Percentiles rank a stretch among this genome's conserved stretches.
phyloP scores from a whole-genome alignment of 176 grass and related monocot genomes.

The Alopecurus myosuroides region DNA sequence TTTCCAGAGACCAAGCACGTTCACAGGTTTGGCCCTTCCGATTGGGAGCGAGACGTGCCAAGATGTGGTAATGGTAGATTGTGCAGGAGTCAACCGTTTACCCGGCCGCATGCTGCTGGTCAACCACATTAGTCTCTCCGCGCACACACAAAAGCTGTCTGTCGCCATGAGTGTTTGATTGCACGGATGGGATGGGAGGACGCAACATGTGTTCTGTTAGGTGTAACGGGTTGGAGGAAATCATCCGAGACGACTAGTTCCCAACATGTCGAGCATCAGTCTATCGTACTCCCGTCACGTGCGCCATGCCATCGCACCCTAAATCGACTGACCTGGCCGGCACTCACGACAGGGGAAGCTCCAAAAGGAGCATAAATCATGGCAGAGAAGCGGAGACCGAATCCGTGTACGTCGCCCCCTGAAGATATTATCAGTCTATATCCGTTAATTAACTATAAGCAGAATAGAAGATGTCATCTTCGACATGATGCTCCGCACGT shows the following conservation, averaged over 20 bases:
- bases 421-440: no score
- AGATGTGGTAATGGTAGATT: no score
- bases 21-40: background rate
- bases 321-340: no score
- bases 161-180: background rate
- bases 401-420: no score
- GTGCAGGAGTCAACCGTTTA: background rate
- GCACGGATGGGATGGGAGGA: background rate
- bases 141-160: background rate
- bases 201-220: background rate
- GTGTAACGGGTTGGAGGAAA: background rate
- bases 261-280: no score
- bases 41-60: background rate
- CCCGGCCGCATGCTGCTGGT: background rate
- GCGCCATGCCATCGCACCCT: no score
- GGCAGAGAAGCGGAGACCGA: background rate
- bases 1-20: background rate
- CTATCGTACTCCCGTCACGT: no score
- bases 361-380: background rate
- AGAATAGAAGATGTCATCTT: background rate
- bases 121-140: background rate
- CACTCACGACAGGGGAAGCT: background rate
- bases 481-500: background rate
- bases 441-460: no score
- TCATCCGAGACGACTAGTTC: no score